phyloP scores from a whole-genome alignment of 1,284 basidiomycete genomes.

The Microbotryum lychnidis-dioicae region DNA sequence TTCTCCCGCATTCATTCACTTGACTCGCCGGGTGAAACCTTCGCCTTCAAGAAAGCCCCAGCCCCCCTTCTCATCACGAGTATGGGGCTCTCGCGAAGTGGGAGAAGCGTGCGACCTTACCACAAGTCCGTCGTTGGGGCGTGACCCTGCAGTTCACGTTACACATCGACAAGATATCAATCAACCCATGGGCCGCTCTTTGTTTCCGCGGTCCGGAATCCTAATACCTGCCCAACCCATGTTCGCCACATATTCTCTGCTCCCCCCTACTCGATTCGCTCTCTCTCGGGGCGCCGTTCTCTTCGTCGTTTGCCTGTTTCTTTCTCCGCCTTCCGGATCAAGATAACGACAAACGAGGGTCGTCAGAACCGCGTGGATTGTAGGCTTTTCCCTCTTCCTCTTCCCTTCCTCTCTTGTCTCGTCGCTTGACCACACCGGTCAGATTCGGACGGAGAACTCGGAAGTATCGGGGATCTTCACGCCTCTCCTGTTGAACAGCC shows the following conservation, averaged over 20 bases:
- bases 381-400: neutral
- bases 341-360: conserved; percentile 1
- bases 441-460: neutral
- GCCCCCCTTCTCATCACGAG: too few relatives aligned
- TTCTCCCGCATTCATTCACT: neutral
- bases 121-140: too few relatives aligned
- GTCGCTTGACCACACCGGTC: neutral
- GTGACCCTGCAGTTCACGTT: too few relatives aligned
- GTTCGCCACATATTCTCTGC: neutral
- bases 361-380: conserved; percentile 11
- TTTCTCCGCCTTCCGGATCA: neutral
- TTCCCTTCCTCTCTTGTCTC: neutral
- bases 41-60: too few relatives aligned
- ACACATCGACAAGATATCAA: too few relatives aligned
- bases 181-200: too few relatives aligned
- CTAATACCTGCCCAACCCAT: neutral
- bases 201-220: neutral
- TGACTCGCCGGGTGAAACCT: neutral
- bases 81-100: too few relatives aligned
- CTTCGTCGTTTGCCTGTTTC: neutral
- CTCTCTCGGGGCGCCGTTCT: conserved; percentile 6
- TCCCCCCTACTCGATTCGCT: neutral
- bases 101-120: too few relatives aligned
- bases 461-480: neutral
- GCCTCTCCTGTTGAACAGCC: conserved; percentile 10